phyloP scores from a whole-genome alignment of 352 stramenopile species.

The Phytophthora pinifolia region DNA sequence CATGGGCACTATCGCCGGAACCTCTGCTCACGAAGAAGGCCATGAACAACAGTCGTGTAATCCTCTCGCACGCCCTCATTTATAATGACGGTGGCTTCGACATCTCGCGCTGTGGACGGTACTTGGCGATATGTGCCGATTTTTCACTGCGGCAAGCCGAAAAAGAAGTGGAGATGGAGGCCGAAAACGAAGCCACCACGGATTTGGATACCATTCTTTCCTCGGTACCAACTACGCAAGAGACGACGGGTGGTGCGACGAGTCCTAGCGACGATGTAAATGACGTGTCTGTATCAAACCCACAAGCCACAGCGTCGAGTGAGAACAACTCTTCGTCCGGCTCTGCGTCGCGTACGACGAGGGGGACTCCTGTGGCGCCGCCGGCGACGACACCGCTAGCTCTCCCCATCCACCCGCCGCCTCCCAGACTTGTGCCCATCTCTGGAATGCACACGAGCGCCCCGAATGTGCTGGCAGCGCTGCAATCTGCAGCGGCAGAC shows the following conservation, averaged over 20 bases:
- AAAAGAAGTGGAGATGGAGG: slow-evolving; percentile 81
- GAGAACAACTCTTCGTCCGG: slow-evolving; percentile 40
- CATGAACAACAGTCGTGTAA: slow-evolving; percentile 82
- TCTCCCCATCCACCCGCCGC: slow-evolving; percentile 35
- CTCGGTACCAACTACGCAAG: slow-evolving; percentile 55
- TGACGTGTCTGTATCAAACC: slow-evolving; percentile 51
- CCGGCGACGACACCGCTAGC: slow-evolving; percentile 33
- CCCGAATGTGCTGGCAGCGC: slow-evolving; percentile 58
- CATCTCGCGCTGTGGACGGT: slow-evolving; percentile 93
- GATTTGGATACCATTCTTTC: slow-evolving; percentile 78
- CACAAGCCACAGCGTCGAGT: slow-evolving; percentile 35
- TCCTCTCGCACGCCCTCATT: slow-evolving; percentile 92
- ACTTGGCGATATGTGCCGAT: slow-evolving; percentile 95
- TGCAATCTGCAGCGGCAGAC: slow-evolving; percentile 64
- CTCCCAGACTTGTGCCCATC: slow-evolving; percentile 40
- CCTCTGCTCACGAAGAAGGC: slow-evolving; percentile 75
- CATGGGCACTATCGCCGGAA: slow-evolving; percentile 73
- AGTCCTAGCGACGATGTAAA: slow-evolving; percentile 67
- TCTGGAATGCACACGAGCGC: slow-evolving; percentile 33
- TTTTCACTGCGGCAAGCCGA: slow-evolving; percentile 91
- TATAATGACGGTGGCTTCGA: slow-evolving; percentile 99
- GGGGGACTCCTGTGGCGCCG: slow-evolving; percentile 4
- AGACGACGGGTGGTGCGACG: slow-evolving; percentile 46
- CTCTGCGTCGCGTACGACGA: slow-evolving; percentile 14
- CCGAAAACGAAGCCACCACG: slow-evolving; percentile 66